Conservation (phyloP, 1,284 basidiomycete genomes). For the Malassezia furfur region DNA sequence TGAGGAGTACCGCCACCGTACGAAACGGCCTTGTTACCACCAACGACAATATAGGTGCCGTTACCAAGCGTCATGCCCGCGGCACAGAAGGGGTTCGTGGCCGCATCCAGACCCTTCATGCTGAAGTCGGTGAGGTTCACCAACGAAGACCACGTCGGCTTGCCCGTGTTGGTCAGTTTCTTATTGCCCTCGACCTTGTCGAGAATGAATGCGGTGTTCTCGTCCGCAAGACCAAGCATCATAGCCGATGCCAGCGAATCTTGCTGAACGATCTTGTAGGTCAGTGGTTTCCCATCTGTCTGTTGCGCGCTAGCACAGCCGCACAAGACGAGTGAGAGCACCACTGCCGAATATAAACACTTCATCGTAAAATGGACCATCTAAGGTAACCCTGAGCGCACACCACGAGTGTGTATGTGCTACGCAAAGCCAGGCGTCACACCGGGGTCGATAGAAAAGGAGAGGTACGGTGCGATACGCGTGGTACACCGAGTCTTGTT, state of each 20-base stretch:
- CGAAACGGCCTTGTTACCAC: constrained; percentile 48
- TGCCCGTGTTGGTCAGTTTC: constrained; percentile 20
- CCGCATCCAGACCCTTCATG: constrained; percentile 33
- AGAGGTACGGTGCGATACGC: too few species aligned
- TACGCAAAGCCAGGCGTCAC: too few species aligned
- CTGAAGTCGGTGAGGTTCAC: constrained; percentile 32
- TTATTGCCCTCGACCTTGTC: constrained; percentile 50
- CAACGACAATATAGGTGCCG: constrained; percentile 47
- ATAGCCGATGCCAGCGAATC: constrained; percentile 45
- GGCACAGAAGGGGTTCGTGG: constrained; percentile 50
- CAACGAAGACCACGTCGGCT: constrained; percentile 40
- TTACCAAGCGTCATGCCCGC: constrained; percentile 47
- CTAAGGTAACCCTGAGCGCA: neutral
- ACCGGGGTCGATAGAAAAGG: too few species aligned
- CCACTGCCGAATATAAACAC: neutral
- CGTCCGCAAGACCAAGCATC: constrained; percentile 46
- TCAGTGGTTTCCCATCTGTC: constrained; percentile 13
- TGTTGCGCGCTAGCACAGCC: neutral
- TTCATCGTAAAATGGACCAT: neutral
- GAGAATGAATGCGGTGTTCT: constrained; percentile 47
- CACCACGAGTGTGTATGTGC: neutral
- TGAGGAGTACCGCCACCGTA: constrained; percentile 32
- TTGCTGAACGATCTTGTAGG: constrained; percentile 34
- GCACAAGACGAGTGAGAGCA: neutral
- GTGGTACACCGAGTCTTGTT: too few species aligned